These are phyloP conservation scores for Rhodotorula kratochvilovae DNA, from an alignment of 768 basidiomycete species.

Conservation along the genomic window DNA sequence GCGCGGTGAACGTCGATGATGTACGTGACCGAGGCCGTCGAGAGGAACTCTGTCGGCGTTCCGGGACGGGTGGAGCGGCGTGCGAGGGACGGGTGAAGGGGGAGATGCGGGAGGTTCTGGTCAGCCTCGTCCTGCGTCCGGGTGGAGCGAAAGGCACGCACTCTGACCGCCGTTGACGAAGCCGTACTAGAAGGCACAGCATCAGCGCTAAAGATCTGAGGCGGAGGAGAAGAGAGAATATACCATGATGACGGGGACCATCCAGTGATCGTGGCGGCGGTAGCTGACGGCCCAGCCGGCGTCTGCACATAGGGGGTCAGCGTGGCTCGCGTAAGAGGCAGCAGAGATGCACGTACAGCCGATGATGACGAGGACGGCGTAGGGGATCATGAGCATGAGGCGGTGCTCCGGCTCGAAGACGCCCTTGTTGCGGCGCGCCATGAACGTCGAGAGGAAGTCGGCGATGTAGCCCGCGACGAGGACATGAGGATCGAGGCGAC, in stretches of 20 bases:
- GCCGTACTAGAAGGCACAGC: not conserved
- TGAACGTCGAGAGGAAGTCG: not conserved
- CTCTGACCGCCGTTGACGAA: conserved; percentile 1
- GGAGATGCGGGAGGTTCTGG: no score
- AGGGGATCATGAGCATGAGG: conserved; percentile 53
- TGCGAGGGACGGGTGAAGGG: no score
- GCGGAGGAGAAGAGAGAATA: not conserved
- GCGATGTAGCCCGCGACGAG: not conserved
- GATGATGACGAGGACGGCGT: conserved; percentile 77
- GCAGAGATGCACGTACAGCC: not conserved
- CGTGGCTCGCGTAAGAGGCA: no score
- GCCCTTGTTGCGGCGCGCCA: conserved; percentile 7
- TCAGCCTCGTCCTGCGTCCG: no score
- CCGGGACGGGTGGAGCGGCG: no score
- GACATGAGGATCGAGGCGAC: conserved; percentile 1
- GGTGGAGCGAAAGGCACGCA: not conserved
- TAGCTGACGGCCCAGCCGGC: not conserved
- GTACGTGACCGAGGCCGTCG: conserved; percentile 1
- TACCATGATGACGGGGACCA: not conserved
- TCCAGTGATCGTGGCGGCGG: not conserved
- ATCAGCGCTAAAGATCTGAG: not conserved
- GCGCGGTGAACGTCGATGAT: conserved; percentile 8
- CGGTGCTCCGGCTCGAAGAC: conserved; percentile 18
- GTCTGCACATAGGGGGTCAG: not conserved
- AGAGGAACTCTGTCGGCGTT: not conserved